Base-by-base conservation (phyloP, 1,139 yeast genomes). In the Lodderomyces orthopsilosis region DNA sequence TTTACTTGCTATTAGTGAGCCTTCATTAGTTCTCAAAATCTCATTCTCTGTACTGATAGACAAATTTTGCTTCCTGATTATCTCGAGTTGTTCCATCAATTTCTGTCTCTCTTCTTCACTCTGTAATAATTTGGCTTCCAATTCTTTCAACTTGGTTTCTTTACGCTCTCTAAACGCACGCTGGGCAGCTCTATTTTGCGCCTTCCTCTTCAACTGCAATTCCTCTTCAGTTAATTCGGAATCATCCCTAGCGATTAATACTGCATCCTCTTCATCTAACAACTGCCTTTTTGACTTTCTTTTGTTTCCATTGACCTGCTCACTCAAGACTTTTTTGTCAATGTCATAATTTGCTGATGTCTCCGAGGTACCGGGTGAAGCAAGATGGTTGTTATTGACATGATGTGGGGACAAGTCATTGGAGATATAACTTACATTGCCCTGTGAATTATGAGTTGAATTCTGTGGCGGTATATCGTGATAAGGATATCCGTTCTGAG, bases 171-270 rank as follows among this genome's bases (percentile, higher is more conserved):
- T 72, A 64, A 88, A 88, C 1, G 96, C 96, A 51, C 93, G 71
- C 63, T 88, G 96, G 0, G 96, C 95, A 4, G 93, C 94, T 55
- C 96, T 70, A 59, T 89, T 89, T 59, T 86, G 95, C 0, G 91
- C 91, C 59, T 83, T 87, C 41, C 86, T 75, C 58, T 80, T 81
- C 51, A 70, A 56, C 39, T 70, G 74, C 23, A 77, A 54, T 49
- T 79, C 82, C 21, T 74, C 76, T 41, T 78, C 82, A 5, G 68
- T 62, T 32, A 73, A 58, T 43, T 68, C 70, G 1, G 69, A 55
- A 46, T 72, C 77, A 47, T 72, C 77, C 43, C 55, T 58, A 10
- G 72, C 61, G 35, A 72, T 63, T 41, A 71, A 58, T 33, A 61
- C 53, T 9, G 72, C 68, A 48, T 72, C 77, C 43, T 61, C 63